A percentile compares a stretch with the other conserved stretches of the same genome.
These are phyloP conservation scores for Phytophthora citrophthora DNA, from an alignment of 352 stramenopile genomes.

Conservation along the genomic window DNA sequence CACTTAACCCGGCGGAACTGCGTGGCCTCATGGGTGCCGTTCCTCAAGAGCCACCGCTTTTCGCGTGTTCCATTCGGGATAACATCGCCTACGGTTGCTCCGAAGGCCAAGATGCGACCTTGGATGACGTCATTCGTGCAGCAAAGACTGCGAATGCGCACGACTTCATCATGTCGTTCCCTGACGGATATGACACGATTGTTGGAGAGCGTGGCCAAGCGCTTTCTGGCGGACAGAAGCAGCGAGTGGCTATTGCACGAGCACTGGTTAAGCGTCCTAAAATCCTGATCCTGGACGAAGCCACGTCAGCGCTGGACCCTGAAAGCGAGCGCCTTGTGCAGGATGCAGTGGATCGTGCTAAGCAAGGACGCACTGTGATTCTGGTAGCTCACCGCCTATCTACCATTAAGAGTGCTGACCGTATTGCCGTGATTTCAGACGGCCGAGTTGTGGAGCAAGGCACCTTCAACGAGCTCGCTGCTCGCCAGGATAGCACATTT, in stretches of 20 bases:
- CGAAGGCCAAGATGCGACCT: constrained; percentile 45
- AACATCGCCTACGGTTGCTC: constrained; percentile 82
- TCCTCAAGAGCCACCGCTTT: constrained; percentile 75
- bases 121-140: constrained; percentile 64
- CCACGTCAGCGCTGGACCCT: constrained; percentile 75
- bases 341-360: constrained; percentile 76
- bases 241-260: constrained; percentile 80
- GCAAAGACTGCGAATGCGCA: constrained; percentile 79
- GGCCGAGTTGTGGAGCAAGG: constrained; percentile 88
- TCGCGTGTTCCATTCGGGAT: constrained; percentile 75
- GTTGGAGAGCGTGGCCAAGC: constrained; percentile 75
- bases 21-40: constrained; percentile 72
- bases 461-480: constrained; percentile 70
- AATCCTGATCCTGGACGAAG: constrained; percentile 84
- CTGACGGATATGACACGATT: constrained; percentile 79
- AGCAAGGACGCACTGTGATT: constrained; percentile 93
- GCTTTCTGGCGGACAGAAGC: constrained; percentile 81
- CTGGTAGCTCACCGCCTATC: constrained; percentile 97
- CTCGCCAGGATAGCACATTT: constrained; percentile 72
- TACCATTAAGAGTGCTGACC: constrained; percentile 92
- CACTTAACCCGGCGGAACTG: constrained; percentile 56
- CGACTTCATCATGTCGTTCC: constrained; percentile 81
- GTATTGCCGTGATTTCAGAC: constrained; percentile 92
- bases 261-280: constrained; percentile 78
- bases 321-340: constrained; percentile 83